phyloP scores from a whole-genome alignment of 2,329 filamentous ascomycete genomes.

The Fusarium sp. region DNA sequence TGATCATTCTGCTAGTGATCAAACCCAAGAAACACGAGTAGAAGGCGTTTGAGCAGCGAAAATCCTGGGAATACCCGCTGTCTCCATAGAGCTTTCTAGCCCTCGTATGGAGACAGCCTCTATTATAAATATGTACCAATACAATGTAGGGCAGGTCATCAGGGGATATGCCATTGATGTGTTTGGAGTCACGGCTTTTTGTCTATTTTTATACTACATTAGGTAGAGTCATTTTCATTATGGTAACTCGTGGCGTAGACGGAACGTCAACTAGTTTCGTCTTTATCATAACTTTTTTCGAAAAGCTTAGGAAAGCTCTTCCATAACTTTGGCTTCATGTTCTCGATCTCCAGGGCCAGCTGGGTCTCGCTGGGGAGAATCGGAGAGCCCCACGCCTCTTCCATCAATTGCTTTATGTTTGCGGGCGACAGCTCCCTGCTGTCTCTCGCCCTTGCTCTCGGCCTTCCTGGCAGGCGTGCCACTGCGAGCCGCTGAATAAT shows the following conservation, averaged over 20 bases:
- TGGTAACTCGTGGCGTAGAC: conserved; percentile 1
- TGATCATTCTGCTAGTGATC: conserved; percentile 85
- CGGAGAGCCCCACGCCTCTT: conserved; percentile 53
- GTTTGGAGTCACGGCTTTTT: conserved; percentile 48
- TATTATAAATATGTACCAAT: conserved; percentile 48
- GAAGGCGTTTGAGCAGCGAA: conserved; percentile 25
- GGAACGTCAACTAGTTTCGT: conserved; percentile 8
- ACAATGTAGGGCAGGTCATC: conserved; percentile 49
- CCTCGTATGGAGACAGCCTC: conserved; percentile 15
- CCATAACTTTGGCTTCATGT: conserved; percentile 50
- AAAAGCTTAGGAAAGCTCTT: conserved; percentile 49
- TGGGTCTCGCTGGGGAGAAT: conserved; percentile 45
- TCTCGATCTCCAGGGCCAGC: conserved; percentile 47
- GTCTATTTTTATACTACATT: conserved; percentile 34
- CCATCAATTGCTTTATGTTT: conserved; percentile 51
- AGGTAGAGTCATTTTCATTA: conserved; percentile 35
- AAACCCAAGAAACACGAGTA: conserved; percentile 75
- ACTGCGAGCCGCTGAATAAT: conserved; percentile 50
- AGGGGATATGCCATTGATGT: conserved; percentile 42
- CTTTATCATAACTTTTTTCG: conserved; percentile 45
- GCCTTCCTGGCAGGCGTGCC: conserved; percentile 47
- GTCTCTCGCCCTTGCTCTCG: conserved; percentile 49
- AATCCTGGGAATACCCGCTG: conserved; percentile 33
- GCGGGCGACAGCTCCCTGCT: conserved; percentile 48
- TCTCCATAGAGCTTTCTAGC: conserved; percentile 4